Percentiles rank a stretch among this genome's conserved stretches.
These are phyloP conservation scores for Globisporangium carolinianum DNA, from an alignment of 352 stramenopile genomes.

Conservation along the genomic window DNA sequence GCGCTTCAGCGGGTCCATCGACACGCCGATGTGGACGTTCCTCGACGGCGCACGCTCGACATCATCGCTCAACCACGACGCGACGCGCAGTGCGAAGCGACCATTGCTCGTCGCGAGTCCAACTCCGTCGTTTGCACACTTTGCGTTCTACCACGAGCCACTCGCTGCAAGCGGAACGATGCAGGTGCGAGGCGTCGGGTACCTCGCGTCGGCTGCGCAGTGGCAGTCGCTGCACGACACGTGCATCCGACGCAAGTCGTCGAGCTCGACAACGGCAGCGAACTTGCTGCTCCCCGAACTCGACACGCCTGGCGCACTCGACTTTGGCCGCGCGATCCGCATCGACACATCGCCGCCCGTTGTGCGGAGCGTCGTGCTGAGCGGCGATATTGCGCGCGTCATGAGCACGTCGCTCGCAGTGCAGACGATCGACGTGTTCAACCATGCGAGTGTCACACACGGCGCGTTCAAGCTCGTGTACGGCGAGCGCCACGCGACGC, in stretches of 20 bases:
- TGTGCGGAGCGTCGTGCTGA: conserved; percentile 26
- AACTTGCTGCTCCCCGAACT: conserved; percentile 44
- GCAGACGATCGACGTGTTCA: conserved; percentile 61
- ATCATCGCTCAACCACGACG: conserved; percentile 41
- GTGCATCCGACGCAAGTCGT: conserved; percentile 41
- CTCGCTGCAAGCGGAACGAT: conserved; percentile 19
- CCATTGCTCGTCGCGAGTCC: conserved; percentile 18
- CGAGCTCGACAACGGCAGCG: conserved; percentile 18
- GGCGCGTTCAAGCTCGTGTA: conserved; percentile 56
- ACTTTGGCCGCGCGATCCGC: conserved; percentile 38
- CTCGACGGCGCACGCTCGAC: conserved; percentile 26
- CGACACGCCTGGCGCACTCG: conserved; percentile 38
- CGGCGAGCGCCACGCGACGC: conserved; percentile 16
- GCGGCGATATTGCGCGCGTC: conserved; percentile 24
- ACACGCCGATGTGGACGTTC: conserved; percentile 23
- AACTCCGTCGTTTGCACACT: conserved; percentile 11
- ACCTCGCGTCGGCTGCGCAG: conserved; percentile 10
- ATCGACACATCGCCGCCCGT: conserved; percentile 47
- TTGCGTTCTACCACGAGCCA: conserved; percentile 39
- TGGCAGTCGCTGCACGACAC: conserved; percentile 50
- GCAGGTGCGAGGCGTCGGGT: conserved; percentile 26
- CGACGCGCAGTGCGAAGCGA: conserved; percentile 15
- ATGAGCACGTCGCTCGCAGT: conserved; percentile 26
- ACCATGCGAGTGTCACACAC: conserved; percentile 31
- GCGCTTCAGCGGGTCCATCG: conserved; percentile 10